These are phyloP conservation scores for Emiliania huxleyi DNA, from an alignment of 78 protist species.

Conservation along the genomic window DNA sequence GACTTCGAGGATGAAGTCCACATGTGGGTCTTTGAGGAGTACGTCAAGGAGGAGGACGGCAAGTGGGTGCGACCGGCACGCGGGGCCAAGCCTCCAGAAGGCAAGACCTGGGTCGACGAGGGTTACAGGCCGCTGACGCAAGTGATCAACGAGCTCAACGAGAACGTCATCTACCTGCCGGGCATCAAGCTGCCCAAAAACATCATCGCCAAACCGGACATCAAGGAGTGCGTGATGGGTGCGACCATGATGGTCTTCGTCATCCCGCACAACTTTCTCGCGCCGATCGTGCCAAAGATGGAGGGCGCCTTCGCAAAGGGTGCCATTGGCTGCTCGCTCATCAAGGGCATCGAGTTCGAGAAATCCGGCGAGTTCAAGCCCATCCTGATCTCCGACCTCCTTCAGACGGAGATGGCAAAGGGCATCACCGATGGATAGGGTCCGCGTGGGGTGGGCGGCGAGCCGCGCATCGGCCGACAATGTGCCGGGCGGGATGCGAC, in stretches of 20 bases:
- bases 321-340: constrained; percentile 61
- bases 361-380: constrained; percentile 21
- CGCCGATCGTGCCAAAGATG: not conserved
- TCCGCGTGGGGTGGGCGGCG: too few species aligned
- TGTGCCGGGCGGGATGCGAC: too few species aligned
- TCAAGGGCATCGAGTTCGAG: constrained; percentile 56
- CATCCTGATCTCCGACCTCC: constrained; percentile 52
- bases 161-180: constrained; percentile 70
- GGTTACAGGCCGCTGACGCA: constrained; percentile 60
- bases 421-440: too few species aligned
- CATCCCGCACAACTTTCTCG: constrained; percentile 22
- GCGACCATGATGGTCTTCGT: constrained; percentile 19
- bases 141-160: constrained; percentile 63
- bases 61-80: not conserved
- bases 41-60: not conserved
- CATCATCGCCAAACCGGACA: constrained; percentile 13
- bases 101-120: not conserved
- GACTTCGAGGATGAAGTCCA: not conserved
- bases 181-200: constrained; percentile 54
- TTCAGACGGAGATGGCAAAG: too few species aligned
- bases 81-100: not conserved
- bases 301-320: not conserved
- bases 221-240: not conserved
- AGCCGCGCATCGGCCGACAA: too few species aligned
- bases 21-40: constrained; percentile 72